Evolutionary conservation across 148 eudicot species (phyloP).

Genomic region (Rhododendron vialii): DNA sequence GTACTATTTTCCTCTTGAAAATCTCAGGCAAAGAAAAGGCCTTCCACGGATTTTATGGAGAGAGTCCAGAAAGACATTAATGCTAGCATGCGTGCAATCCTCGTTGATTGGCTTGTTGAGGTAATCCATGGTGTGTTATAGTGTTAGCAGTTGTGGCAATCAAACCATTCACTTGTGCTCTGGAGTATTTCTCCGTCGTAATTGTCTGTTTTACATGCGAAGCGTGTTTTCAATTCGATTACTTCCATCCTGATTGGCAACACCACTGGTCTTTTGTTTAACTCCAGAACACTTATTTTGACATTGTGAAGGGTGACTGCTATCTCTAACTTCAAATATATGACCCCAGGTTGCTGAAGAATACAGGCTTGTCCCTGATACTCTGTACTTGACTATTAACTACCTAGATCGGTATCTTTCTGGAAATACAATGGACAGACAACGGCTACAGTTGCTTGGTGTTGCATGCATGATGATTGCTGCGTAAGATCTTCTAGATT

Average conservation of each 20-base stretch:
- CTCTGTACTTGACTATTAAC: constrained; percentile 81
- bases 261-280: neutral
- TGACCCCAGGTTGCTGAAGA: constrained; percentile 80
- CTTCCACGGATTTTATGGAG: constrained; percentile 76
- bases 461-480: constrained; percentile 98
- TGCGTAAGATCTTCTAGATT: constrained; percentile 46
- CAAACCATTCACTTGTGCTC: neutral
- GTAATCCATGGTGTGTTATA: constrained; percentile 27
- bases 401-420: constrained; percentile 93
- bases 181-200: neutral
- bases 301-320: neutral
- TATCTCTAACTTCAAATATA: neutral
- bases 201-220: neutral
- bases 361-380: constrained; percentile 94
- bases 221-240: neutral
- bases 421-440: constrained; percentile 75
- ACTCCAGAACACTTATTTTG: neutral
- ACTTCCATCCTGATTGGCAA: neutral
- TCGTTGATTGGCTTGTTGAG: constrained; percentile 98
- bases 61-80: constrained; percentile 84
- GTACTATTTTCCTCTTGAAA: neutral
- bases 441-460: constrained; percentile 83
- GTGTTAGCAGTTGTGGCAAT: neutral
- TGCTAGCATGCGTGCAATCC: constrained; percentile 88
- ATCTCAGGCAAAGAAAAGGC: constrained; percentile 74